Base-by-base conservation (phyloP, 169 alveolate genomes). In the Perkinsus chesapeaki region DNA sequence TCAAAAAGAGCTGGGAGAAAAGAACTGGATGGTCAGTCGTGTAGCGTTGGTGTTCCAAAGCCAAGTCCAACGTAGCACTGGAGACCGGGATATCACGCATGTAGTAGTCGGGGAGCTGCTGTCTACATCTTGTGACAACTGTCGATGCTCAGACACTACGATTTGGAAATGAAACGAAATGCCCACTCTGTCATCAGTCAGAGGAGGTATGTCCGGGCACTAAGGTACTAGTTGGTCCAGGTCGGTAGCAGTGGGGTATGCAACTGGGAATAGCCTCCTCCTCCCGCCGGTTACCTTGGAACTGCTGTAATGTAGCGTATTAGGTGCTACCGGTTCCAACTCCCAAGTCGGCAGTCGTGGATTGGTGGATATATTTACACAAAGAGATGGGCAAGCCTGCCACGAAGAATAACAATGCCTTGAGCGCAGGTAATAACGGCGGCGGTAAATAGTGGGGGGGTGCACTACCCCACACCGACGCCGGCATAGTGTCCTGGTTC, bases 171-270 rank as follows among this genome's bases (percentile, higher is more conserved):
- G 12, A 23, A 20, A 23, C 82, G 0, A 60, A 60, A 60, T 60
- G 82, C 31, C 82, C 82, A 7, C 82, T 7, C 31, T 60, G 82
- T 60, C 31, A 34, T 60, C 82, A 60, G 82, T 60, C 82, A 12
- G 82, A 60, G 82, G 82, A 60, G 82, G 82, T 60, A 60, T 60
- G 82, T 60, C 82, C 82, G 82, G 82, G 82, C 82, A 60, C 82
- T 60, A 60, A 60, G 82, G 82, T 60, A 60, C 82, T 23, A 60
- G 12, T 1, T 60, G 82, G 82, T 60, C n/a, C 60, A 43, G 82
- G 82, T 60, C 82, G 82, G 82, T 60, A 7, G 27, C 27, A 60
- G 23, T 1, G 31, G 31, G 82, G 27, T 20, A 34, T 60, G 27
- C 3, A 27, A 60, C 7, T 34, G 82, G 3, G 36, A 60, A n/a